Evolutionary conservation across 768 basidiomycete species (phyloP).

Genomic region (Podaxis pistillaris): DNA sequence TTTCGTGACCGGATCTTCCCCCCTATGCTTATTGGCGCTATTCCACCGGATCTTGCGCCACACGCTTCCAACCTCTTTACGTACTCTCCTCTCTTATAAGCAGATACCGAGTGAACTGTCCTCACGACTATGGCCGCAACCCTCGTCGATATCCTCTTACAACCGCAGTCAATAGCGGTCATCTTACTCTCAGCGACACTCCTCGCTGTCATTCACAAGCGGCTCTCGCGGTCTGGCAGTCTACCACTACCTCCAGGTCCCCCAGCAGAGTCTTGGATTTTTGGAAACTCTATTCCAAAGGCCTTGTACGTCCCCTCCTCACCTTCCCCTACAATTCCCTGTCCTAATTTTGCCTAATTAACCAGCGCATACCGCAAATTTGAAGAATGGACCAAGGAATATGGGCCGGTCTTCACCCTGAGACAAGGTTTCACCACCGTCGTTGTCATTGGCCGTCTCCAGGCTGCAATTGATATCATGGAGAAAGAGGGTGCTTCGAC

Average conservation of each 20-base stretch:
- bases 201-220: constrained; percentile 28
- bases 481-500: constrained; percentile 59
- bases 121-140: not conserved
- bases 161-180: constrained; percentile 30
- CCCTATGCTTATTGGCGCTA: not conserved
- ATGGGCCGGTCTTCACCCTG: constrained; percentile 60
- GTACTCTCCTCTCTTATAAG: not conserved
- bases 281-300: constrained; percentile 39
- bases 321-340: not conserved
- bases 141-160: constrained; percentile 17
- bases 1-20: constrained; percentile 12
- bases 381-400: constrained; percentile 57
- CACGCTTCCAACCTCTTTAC: not conserved
- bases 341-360: not conserved
- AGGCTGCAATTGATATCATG: constrained; percentile 66
- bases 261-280: constrained; percentile 33
- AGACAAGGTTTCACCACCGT: constrained; percentile 45
- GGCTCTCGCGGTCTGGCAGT: constrained; percentile 19
- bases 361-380: constrained; percentile 49
- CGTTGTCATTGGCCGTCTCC: constrained; percentile 46
- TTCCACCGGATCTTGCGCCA: constrained; percentile 5
- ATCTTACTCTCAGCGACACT: constrained; percentile 29
- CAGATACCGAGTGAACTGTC: not conserved
- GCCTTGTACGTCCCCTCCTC: constrained; percentile 34
- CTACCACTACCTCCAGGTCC: constrained; percentile 44